Evolutionary conservation across 345 rosid genomes (phyloP), one percentile per base, ranked within the genome.

Genomic region (Gossypium arboreum): DNA sequence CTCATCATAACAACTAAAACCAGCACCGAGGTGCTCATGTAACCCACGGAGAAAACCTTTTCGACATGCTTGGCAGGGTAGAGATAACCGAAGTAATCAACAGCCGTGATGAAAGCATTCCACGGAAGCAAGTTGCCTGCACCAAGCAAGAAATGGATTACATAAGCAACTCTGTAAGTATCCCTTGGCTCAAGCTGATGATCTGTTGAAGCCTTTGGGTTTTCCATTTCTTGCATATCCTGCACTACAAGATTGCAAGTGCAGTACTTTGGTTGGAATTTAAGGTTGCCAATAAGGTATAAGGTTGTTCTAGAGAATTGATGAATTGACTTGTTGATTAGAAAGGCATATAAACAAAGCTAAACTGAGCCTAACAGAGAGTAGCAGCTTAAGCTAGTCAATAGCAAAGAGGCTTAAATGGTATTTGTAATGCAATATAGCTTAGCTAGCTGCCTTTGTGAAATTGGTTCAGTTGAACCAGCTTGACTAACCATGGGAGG

Each of bases 121-220:
- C 99, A 94, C 2, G 99, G 99, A 77, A 91, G 94, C 79, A 94
- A 85, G 84, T 91, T 92, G 48, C 97, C 98, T 17, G 93, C 96
- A 60, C 99, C 99, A 45, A 94, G 89, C 78, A 94, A 78, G 87
- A 91, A 92, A 83, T 94, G 96, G 78, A 92, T 88, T 73, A 86
- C 76, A 74, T 92, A 94, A 47, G 96, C 97, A 39, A 87, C 75
- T 83, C 77, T 90, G 84, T 73, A 92, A 64, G 87, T 73, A 81
- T 92, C 97, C 81, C 78, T 86, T 62, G 86, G 84, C 81, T 81
- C 86, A 16, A 81, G 67, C 74, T 82, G 73, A 68, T 75, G 60
- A 68, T 73, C 75, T 12, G 24, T 67, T 51, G 76, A 73, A 74
- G 73, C 77, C 79, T 86, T 89, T 69, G 68, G 81, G 17, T 17